Base-by-base conservation (phyloP, 1,284 basidiomycete genomes). In the Fomitopsis betulina region DNA sequence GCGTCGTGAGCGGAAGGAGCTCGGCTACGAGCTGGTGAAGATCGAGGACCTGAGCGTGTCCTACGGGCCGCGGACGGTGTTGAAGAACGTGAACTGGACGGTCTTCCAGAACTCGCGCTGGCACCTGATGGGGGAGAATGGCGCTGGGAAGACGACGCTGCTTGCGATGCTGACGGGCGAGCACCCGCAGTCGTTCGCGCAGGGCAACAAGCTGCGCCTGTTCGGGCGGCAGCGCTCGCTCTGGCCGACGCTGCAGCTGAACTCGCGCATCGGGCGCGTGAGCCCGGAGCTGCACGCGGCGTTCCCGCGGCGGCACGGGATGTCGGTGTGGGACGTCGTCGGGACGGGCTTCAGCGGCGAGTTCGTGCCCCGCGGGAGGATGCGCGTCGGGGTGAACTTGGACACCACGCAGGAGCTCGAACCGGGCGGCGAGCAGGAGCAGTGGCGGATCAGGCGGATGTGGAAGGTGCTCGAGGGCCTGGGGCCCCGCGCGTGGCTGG, bases 161-260 rank as follows among this genome's bases (percentile, higher is more conserved):
- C 27, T 98, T n/a, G 89, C 96, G 4, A 73, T 98, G 35, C 76
- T 99, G 39, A 93, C 94, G 0, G 96, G 96, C 25, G 94, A 96
- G 67, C 96, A 98, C 72, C 96, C 96, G 0, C 93, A 93, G 62
- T 96, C 95, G 0, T 98, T 89, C 75, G 88, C 87, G 0, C 89
- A 93, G 70, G 77, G 79, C 8, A 74, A 81, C 0, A 75, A 89
- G 17, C 81, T 98, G 8, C 76, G 79, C 3, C 82, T 95, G 47
- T 93, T 96, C 62, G 84, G 82, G 42, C 78, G 81, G 42, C 87
- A 87, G 0, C 85, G 91, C n/a, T 79, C 79, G 8, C 70, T 71
- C 2, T 82, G 85, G 53, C 77, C 91, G 17, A 85, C 93, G 9
- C 67, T 76, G 5, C 71, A 76, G 60, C 73, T 88, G 63, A 80